Percentiles rank a stretch among this genome's conserved stretches.
Evolutionary conservation across 2,329 filamentous ascomycete genomes (phyloP).

Genomic region (Aspergillus amoenus): DNA sequence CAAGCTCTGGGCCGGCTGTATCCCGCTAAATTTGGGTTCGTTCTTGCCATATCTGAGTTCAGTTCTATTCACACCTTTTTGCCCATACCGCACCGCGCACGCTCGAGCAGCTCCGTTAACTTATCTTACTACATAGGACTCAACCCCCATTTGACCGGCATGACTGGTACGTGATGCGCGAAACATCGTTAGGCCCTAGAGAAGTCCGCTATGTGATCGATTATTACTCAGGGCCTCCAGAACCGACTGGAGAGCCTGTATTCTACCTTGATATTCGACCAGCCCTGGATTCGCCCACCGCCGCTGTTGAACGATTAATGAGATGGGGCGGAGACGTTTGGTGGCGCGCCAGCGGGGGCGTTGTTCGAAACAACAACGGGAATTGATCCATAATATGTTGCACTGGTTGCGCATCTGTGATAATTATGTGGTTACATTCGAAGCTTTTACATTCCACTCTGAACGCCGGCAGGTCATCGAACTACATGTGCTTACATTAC

Average conservation of each 20-base stretch:
- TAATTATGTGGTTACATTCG: neutral
- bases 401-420: neutral
- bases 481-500: neutral
- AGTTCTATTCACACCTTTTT: neutral
- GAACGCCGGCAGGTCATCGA: neutral
- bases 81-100: neutral
- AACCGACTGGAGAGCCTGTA: constrained; percentile 83
- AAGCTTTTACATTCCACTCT: neutral
- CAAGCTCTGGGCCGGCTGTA: constrained; percentile 77
- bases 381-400: constrained; percentile 2
- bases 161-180: constrained; percentile 89
- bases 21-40: constrained; percentile 74
- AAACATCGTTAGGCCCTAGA: constrained; percentile 64
- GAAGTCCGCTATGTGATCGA: constrained; percentile 95
- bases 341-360: constrained; percentile 81
- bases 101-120: neutral
- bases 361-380: constrained; percentile 41
- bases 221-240: constrained; percentile 83
- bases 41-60: neutral
- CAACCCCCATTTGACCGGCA: constrained; percentile 93
- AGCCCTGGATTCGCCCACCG: constrained; percentile 76
- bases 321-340: constrained; percentile 92
- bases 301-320: constrained; percentile 77
- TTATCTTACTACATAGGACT: constrained; percentile 51
- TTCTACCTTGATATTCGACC: constrained; percentile 95